Conservation (phyloP, 768 basidiomycete genomes). For the Tulasnella sp. region DNA sequence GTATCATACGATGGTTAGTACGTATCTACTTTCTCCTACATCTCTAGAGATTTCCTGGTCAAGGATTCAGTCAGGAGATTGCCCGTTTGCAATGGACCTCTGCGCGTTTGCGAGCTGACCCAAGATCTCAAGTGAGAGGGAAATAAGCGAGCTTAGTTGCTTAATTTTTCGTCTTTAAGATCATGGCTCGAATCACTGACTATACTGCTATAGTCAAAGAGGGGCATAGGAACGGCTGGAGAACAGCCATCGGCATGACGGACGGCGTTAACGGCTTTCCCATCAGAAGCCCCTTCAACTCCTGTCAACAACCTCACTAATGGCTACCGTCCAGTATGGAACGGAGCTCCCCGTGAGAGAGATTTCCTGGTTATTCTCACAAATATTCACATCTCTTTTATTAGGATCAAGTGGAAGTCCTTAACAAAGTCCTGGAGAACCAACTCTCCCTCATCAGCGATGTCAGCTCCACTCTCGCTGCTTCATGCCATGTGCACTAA, state of each 20-base stretch:
- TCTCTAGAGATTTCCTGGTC: too few species aligned
- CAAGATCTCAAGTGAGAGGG: too few species aligned
- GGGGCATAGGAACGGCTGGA: too few species aligned
- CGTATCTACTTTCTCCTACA: too few species aligned
- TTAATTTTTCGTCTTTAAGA: too few species aligned
- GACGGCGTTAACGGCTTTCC: background rate
- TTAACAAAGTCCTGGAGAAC: slow-evolving; percentile 21
- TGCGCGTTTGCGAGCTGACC: too few species aligned
- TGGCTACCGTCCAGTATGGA: slow-evolving; percentile 17
- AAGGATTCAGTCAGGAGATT: too few species aligned
- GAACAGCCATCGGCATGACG: slow-evolving; percentile 40
- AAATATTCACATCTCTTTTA: background rate
- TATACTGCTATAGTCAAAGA: too few species aligned
- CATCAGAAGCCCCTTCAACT: background rate
- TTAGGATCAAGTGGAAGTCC: slow-evolving; percentile 30
- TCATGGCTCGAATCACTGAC: too few species aligned
- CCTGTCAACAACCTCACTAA: background rate
- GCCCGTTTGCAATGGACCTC: too few species aligned
- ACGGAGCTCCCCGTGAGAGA: slow-evolving; percentile 19
- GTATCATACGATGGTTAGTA: too few species aligned
- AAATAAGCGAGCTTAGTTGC: too few species aligned
- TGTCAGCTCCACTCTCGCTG: background rate
- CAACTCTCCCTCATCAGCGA: slow-evolving; percentile 29
- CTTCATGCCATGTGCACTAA: slow-evolving; percentile 36
- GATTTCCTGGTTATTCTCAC: background rate